Evolutionary conservation across 257 asterid species (phyloP).

Genomic region (Leonotis leonurus): DNA sequence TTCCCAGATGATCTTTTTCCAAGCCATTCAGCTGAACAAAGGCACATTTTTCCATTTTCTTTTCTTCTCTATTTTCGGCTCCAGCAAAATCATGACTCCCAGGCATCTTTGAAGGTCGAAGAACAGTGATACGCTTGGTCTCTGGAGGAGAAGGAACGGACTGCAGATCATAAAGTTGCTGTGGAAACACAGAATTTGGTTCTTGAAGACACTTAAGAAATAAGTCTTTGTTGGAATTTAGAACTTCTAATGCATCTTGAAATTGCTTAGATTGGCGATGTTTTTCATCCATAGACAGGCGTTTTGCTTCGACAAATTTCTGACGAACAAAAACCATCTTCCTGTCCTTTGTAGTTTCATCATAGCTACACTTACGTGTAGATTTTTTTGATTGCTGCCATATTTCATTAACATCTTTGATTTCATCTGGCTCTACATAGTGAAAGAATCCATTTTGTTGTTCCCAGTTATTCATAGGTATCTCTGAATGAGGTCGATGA

Average conservation of each 20-base stretch:
- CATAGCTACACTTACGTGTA: slow-evolving; percentile 36
- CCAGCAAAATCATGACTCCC: slow-evolving; percentile 34
- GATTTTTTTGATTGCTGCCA: slow-evolving; percentile 47
- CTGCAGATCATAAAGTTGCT: slow-evolving; percentile 40
- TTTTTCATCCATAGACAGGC: slow-evolving; percentile 62
- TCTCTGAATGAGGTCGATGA: slow-evolving; percentile 50
- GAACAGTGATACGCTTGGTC: slow-evolving; percentile 80
- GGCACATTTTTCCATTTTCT: slow-evolving; percentile 24
- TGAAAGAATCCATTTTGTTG: slow-evolving; percentile 46
- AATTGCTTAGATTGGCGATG: slow-evolving; percentile 72
- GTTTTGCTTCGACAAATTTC: slow-evolving; percentile 80
- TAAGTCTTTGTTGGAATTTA: slow-evolving; percentile 74
- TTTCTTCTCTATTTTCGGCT: slow-evolving; percentile 35
- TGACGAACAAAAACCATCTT: slow-evolving; percentile 80
- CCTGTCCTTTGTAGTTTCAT: slow-evolving; percentile 33
- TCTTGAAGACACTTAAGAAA: slow-evolving; percentile 86
- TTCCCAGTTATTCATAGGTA: slow-evolving; percentile 55
- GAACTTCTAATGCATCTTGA: slow-evolving; percentile 80
- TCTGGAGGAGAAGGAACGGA: slow-evolving; percentile 55
- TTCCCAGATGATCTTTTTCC: slow-evolving; percentile 28
- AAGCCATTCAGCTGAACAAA: slow-evolving; percentile 24
- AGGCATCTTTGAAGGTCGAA: slow-evolving; percentile 66
- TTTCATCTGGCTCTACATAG: slow-evolving; percentile 37
- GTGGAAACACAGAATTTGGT: slow-evolving; percentile 56
- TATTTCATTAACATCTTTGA: slow-evolving; percentile 54